Base-by-base conservation (phyloP, 768 basidiomycete genomes). In the Trametes cubensis region DNA sequence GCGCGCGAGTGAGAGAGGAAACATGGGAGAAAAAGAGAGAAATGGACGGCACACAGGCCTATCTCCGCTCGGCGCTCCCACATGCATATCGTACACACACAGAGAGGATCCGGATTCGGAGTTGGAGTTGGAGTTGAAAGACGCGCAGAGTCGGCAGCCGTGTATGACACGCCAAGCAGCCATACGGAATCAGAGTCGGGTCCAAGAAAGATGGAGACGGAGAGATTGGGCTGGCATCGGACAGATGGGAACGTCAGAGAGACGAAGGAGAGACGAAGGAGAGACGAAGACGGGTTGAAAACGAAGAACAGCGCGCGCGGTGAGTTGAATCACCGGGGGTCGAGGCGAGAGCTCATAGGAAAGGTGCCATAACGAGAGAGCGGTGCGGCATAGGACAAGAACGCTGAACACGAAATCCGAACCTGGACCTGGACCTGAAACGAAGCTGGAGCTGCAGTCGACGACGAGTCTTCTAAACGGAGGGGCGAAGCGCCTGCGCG, bases 291-390 rank as follows among this genome's bases (percentile, higher is more conserved):
- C 4, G 8, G 34, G 34, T 11, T 2, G 5, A 34, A 11, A 11
- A 11, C 4, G 28, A 34, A 34, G 34, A 34, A 34, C 34, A 11
- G 34, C 34, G 34, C 34, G 26, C 42, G 39, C 26, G 38, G 52
- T 53, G 61, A 54, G 61, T 62, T 62, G 61, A 62, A 62, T 62
- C 61, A 58, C 61, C 56, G 61, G 55, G 34, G 11, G 17, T 34
- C 21, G n/a, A 25, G 49, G n/a, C 50, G 42, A 23, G 39, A 52
- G 50, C 34, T 34, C 34, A 34, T 6, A 38, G 34, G 48, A 44
- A 20, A 45, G 46, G 48, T 34, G 34, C 18, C 45, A 41, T 23
- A 40, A 40, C 28, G 14, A 20, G 48, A 51, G 23, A 44, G 46
- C 55, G 42, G 42, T 21, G 61, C 44, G 28, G 50, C 51, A 51